Conservation (phyloP, 202 grass and related monocot genomes). For the Brachypodium distachyon region DNA sequence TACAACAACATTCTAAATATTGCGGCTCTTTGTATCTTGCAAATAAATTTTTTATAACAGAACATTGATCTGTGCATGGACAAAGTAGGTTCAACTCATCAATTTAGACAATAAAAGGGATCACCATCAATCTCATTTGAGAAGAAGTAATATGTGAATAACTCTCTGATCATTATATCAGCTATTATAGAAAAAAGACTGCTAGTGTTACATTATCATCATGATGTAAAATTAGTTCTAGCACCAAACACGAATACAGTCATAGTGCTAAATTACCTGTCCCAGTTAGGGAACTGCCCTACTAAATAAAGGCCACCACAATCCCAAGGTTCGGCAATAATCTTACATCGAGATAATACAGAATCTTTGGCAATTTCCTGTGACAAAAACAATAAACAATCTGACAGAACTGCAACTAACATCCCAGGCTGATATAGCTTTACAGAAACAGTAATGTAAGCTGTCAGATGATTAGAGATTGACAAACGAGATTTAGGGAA, state of each 20-base stretch:
- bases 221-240: background rate
- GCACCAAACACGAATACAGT: background rate
- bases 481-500: background rate
- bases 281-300: constrained; percentile 94
- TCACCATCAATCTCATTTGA: background rate
- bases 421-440: background rate
- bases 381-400: constrained; percentile 16
- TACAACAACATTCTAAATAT: background rate
- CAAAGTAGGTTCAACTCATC: background rate
- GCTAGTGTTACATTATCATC: constrained; percentile 7
- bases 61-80: background rate
- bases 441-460: background rate
- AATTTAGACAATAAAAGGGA: background rate
- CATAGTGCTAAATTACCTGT: constrained; percentile 56
- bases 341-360: constrained; percentile 93
- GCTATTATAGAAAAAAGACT: background rate
- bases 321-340: constrained; percentile 99
- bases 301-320: constrained; percentile 97
- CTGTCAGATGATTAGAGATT: background rate
- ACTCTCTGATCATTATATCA: background rate
- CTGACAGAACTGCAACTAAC: background rate
- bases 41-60: background rate
- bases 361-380: constrained; percentile 92
- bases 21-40: background rate
- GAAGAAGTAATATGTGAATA: background rate